These are phyloP conservation scores for Pogostemon cablin DNA, from an alignment of 257 asterid species.

Conservation along the genomic window DNA sequence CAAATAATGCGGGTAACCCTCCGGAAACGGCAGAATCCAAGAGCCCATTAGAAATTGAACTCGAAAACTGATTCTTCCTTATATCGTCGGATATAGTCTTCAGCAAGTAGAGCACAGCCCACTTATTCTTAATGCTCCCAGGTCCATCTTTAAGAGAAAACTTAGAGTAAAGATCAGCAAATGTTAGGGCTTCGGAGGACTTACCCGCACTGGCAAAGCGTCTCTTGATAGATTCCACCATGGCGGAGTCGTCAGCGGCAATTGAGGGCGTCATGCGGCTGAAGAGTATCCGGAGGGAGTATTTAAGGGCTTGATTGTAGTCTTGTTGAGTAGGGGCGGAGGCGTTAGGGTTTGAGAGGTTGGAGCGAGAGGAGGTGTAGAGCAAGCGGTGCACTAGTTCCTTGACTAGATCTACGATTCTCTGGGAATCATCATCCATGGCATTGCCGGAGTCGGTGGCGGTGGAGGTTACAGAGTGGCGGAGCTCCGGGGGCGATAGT, in stretches of 20 bases:
- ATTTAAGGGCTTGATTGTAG: conserved; percentile 68
- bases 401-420: conserved; percentile 78
- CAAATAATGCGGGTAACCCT: conserved; percentile 68
- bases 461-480: conserved; percentile 14
- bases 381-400: conserved; percentile 89
- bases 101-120: conserved; percentile 93
- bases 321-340: conserved; percentile 45
- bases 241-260: conserved; percentile 66
- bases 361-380: conserved; percentile 39
- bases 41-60: conserved; percentile 52
- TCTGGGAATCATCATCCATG: conserved; percentile 68
- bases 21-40: conserved; percentile 66
- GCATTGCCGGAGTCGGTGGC: conserved; percentile 35
- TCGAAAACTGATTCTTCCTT: conserved; percentile 41
- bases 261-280: conserved; percentile 91
- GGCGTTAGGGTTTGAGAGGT: conserved; percentile 48
- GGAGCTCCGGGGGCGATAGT: conserved; percentile 37
- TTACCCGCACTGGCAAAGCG: conserved; percentile 92
- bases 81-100: conserved; percentile 81
- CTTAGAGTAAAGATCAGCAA: conserved; percentile 75
- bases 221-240: conserved; percentile 93
- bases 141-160: conserved; percentile 70
- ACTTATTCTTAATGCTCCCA: conserved; percentile 79
- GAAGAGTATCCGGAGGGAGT: conserved; percentile 84
- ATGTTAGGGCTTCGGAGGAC: conserved; percentile 91